Evolutionary conservation across 257 asterid species (phyloP).

Genomic region (Solanum lignicaule): DNA sequence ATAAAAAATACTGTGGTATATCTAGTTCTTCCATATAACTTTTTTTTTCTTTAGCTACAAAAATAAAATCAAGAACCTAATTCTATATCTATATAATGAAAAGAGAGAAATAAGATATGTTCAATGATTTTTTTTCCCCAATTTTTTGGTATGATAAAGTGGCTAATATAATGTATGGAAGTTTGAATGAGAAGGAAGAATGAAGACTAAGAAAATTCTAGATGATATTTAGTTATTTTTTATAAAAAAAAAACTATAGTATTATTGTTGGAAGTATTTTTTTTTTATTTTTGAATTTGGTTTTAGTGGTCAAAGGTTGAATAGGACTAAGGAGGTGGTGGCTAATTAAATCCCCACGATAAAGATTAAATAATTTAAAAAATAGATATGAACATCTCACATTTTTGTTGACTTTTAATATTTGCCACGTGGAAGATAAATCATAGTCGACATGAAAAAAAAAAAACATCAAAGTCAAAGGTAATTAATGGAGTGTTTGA

Average conservation of each 20-base stretch:
- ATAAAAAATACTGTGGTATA: constrained; percentile 47
- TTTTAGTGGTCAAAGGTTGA: neutral
- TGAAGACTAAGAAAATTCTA: neutral
- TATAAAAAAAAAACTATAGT: neutral
- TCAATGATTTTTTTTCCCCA: neutral
- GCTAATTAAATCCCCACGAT: neutral
- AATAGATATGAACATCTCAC: neutral
- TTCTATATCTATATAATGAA: neutral
- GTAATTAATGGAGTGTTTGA: neutral
- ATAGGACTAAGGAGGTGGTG: neutral
- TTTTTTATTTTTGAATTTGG: no score
- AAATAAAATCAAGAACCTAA: neutral
- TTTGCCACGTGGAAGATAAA: neutral
- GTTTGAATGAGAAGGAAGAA: constrained; percentile 15
- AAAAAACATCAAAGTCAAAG: no score
- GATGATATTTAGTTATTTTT: neutral
- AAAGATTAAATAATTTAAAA: neutral
- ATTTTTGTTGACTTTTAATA: neutral
- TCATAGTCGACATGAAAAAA: neutral
- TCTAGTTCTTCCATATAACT: constrained; percentile 24
- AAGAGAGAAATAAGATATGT: neutral
- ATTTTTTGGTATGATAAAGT: constrained; percentile 21
- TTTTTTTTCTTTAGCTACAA: neutral
- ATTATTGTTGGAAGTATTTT: neutral
- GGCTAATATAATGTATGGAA: constrained; percentile 7